Conservation (phyloP, 2,329 filamentous ascomycete species). For the Pseudophaeomoniella oleicola region DNA sequence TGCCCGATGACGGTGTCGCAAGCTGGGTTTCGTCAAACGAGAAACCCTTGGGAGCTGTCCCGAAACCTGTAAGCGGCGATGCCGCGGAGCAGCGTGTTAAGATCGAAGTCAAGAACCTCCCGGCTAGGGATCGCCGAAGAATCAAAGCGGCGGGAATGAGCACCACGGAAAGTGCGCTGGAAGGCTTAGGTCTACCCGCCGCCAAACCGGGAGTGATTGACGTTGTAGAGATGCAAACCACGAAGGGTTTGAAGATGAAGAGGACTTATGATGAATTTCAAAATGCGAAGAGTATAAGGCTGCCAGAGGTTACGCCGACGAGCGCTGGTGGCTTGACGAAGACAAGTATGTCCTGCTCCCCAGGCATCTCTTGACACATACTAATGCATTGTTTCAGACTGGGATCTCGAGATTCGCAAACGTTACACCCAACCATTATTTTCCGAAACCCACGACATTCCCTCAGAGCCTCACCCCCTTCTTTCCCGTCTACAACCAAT, state of each 20-base stretch:
- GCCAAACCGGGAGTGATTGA: background rate
- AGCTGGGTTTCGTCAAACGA: conserved; percentile 46
- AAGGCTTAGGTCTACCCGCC: too few relatives aligned
- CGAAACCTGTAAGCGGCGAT: conserved; percentile 38
- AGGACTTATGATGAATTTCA: conserved; percentile 27
- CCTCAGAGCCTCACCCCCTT: conserved; percentile 38
- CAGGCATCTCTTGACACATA: background rate
- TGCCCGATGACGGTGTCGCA: conserved; percentile 47
- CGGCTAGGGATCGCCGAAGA: conserved; percentile 43
- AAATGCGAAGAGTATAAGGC: conserved; percentile 31
- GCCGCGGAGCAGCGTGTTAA: conserved; percentile 49
- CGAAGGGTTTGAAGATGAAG: conserved; percentile 5
- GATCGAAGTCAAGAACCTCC: conserved; percentile 49
- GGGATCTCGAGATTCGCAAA: conserved; percentile 51
- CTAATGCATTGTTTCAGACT: conserved; percentile 27
- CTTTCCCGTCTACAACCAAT: conserved; percentile 48
- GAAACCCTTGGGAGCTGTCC: conserved; percentile 26
- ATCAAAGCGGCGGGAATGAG: conserved; percentile 26
- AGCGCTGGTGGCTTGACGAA: conserved; percentile 65
- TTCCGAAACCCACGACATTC: conserved; percentile 48
- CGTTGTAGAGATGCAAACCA: conserved; percentile 1
- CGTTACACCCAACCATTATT: conserved; percentile 48
- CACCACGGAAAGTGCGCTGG: background rate
- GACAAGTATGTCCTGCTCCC: conserved; percentile 43
- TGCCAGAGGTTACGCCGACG: conserved; percentile 48